Evolutionary conservation across 129 eudicot species (phyloP), one percentile per base, ranked within the genome.

Genomic region (Chrysanthemum lavandulifolium): DNA sequence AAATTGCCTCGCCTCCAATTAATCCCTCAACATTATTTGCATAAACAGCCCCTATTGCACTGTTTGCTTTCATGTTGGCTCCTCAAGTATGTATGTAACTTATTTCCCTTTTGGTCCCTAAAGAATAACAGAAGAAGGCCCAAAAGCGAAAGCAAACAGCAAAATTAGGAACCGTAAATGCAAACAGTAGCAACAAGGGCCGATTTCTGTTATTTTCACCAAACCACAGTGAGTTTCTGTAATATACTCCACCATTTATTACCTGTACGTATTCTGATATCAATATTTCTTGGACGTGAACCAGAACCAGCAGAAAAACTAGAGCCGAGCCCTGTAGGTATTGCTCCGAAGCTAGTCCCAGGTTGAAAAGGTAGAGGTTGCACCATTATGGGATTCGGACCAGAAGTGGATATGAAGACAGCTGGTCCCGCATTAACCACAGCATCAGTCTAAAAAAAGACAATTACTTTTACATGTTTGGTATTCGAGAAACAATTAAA

Each of bases 221-320:
- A 6, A 40, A 36, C 45, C 8, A 40, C 47, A 40, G 47, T 6
- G 10, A 40, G 45, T 2, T 40, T 40, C 47, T 40, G 47, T 40
- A 40, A 19, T 40, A 40, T 40, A 7, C 10, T 40, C 47, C 47
- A 40, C 10, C 47, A 40, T 40, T 40, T 40, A 23, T 21, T 73
- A 90, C 97, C 97, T 61, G 89, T 76, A 47, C 91, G 91, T 83
- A 91, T 85, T 84, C 97, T 88, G 82, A 87, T 91, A 75, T 91
- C 97, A 61, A 91, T 84, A 81, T 85, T 91, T 64, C 97, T 87
- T 36, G 94, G 91, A 73, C 80, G 78, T 60, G 87, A 77, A 61
- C 86, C 95, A 48, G 96, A 80, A 62, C 83, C 87, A 71, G 64
- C 73, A 50, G 82, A 54, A 36, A 66, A 51, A 45, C 82, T 81